Conservation (phyloP, 2,329 filamentous ascomycete species). For the Harringtonia lauricola region DNA sequence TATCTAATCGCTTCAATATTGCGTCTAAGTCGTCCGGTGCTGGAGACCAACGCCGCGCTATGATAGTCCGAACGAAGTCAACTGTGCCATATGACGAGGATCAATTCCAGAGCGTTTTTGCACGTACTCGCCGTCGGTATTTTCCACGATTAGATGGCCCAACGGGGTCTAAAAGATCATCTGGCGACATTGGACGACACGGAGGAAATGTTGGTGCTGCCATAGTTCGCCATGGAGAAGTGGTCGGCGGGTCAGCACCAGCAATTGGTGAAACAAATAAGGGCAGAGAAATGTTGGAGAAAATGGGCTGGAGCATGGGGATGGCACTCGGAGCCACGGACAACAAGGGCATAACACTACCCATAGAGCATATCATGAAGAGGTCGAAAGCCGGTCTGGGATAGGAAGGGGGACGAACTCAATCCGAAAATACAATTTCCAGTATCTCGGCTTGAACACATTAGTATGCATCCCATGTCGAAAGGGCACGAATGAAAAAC, state of each 20-base stretch:
- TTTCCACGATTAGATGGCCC: constrained; percentile 39
- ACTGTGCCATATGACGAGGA: constrained; percentile 52
- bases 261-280: constrained; percentile 76
- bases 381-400: constrained; percentile 75
- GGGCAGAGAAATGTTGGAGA: constrained; percentile 80
- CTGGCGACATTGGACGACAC: constrained; percentile 16
- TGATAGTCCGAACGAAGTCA: constrained; percentile 61
- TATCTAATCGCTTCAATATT: constrained; percentile 64
- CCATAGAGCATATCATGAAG: constrained; percentile 80
- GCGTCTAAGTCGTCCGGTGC: constrained; percentile 76
- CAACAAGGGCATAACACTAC: constrained; percentile 81
- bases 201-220: constrained; percentile 28
- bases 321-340: constrained; percentile 71
- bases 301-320: constrained; percentile 92
- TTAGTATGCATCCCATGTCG: too few species aligned
- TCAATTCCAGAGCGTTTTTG: constrained; percentile 37
- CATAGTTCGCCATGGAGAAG: constrained; percentile 69
- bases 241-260: constrained; percentile 75
- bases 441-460: too few species aligned
- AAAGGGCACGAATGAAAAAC: too few species aligned
- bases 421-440: too few species aligned
- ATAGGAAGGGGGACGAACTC: too few species aligned
- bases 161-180: constrained; percentile 8
- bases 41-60: constrained; percentile 61
- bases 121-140: constrained; percentile 39